Conservation (phyloP, 306 rosid genomes). For the Quercus rubra region DNA sequence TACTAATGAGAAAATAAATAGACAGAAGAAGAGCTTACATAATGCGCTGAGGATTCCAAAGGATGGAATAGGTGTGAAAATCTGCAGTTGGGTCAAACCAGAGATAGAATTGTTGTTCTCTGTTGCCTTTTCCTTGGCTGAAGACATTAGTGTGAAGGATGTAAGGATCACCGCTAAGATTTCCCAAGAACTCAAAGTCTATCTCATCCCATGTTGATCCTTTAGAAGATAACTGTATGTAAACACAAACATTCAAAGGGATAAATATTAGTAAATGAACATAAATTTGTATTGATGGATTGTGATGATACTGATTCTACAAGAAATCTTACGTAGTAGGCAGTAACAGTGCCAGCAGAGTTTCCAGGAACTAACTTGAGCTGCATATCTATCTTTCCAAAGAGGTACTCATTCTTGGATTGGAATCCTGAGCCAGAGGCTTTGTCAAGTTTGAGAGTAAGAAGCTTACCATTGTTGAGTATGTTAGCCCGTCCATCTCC, state of each 20-base stretch:
- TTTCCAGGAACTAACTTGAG: constrained; percentile 65
- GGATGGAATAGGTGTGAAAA: constrained; percentile 65
- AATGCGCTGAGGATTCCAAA: constrained; percentile 59
- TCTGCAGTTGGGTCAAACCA: constrained; percentile 84
- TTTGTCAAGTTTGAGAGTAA: constrained; percentile 40
- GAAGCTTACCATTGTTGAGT: constrained; percentile 45
- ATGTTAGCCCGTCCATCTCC: constrained; percentile 57
- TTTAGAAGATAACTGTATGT: constrained; percentile 27
- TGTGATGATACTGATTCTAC: too few species aligned
- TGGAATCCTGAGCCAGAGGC: constrained; percentile 50
- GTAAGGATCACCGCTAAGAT: constrained; percentile 71
- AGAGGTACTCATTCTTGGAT: constrained; percentile 36
- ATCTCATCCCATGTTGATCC: constrained; percentile 69
- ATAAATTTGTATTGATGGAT: background rate
- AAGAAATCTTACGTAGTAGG: constrained; percentile 32
- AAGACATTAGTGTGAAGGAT: constrained; percentile 66
- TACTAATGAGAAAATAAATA: too few species aligned
- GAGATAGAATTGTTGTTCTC: constrained; percentile 69
- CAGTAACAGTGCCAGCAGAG: constrained; percentile 57
- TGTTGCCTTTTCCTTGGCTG: constrained; percentile 69
- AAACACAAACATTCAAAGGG: background rate
- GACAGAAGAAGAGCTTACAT: constrained; percentile 25
- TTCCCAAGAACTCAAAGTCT: constrained; percentile 64
- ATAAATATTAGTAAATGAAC: background rate
- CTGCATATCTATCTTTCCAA: constrained; percentile 41